Base-by-base conservation (phyloP, 768 basidiomycete genomes). In the Trichaptum fuscoviolaceum region DNA sequence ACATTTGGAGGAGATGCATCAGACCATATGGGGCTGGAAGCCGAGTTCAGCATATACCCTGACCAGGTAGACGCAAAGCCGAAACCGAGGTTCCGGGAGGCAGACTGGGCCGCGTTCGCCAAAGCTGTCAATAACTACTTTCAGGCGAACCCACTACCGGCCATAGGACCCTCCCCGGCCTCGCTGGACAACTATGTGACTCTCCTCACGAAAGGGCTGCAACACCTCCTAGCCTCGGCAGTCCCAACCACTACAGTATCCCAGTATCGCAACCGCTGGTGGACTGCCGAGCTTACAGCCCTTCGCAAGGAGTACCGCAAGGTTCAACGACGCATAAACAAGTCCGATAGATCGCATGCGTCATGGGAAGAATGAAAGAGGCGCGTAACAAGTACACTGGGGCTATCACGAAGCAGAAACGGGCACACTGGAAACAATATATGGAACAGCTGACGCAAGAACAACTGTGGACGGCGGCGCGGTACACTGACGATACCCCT, bases 401-500 rank as follows among this genome's bases (percentile, higher is more conserved):
- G 5, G 24, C 64, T 0, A 70, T 77, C 5, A 20, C 58, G 1
- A 17, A 26, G 18, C 67, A 70, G 3, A 72, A 76, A 52, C 15
- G 57, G 8, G 67, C 69, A 0, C 70, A 72, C 65, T 77, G 72
- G 72, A 59, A 64, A 7, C 67, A 70, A 0, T 77, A 67, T 65
- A 66, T 76, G 4, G 70, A 74, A 35, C 52, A 64, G 5, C 64
- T 69, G 0, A 62, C 67, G 1, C 61, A 67, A 0, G 59, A 64
- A 0, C 62, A 69, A 6, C 62, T 75, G 2, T 75, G 73, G 74
- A 69, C 62, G 0, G 69, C 69, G 8, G 63, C 66, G 34, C 58
- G 64, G 4, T 70, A 66, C 36, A 30, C 35, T 71, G 7, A 20
- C 63, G 1, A 27, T 30, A n/a, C 67, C 0, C 72, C 74, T 35